Evolutionary conservation across 148 eudicot genomes (phyloP).

Genomic region (Oxyria digyna): DNA sequence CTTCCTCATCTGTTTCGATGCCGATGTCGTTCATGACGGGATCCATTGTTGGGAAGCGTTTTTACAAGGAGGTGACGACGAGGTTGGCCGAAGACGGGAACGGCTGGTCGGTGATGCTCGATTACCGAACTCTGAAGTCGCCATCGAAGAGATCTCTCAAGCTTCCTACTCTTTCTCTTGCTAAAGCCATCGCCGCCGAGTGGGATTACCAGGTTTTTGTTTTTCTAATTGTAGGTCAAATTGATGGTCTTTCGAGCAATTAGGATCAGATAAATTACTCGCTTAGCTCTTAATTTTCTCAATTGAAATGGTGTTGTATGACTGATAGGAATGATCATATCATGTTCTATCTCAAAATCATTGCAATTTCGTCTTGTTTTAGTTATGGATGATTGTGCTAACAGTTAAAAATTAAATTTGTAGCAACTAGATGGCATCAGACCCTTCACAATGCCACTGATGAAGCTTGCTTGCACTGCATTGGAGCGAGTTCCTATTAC

Average conservation of each 20-base stretch:
- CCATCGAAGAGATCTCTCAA: slow-evolving; percentile 67
- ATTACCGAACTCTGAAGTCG: slow-evolving; percentile 77
- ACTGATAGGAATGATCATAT: background rate
- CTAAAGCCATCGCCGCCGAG: slow-evolving; percentile 83
- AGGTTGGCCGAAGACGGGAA: slow-evolving; percentile 74
- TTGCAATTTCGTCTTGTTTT: background rate
- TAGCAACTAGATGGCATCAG: slow-evolving; percentile 88
- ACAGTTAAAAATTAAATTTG: slow-evolving; percentile 11
- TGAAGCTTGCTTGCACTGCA: slow-evolving; percentile 89
- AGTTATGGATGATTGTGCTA: background rate
- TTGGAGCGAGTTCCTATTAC: slow-evolving; percentile 84
- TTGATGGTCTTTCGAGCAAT: background rate
- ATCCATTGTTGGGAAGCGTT: slow-evolving; percentile 71
- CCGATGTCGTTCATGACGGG: slow-evolving; percentile 90
- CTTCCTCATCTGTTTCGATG: slow-evolving; percentile 59
- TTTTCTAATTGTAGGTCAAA: background rate
- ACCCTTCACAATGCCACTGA: slow-evolving; percentile 92
- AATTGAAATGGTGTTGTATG: background rate
- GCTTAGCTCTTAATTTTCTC: background rate
- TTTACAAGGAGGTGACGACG: slow-evolving; percentile 63
- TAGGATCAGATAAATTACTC: background rate
- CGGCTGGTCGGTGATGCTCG: slow-evolving; percentile 87
- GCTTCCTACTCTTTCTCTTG: slow-evolving; percentile 60
- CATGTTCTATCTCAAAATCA: background rate
- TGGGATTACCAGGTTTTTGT: slow-evolving; percentile 74